phyloP scores from a whole-genome alignment of 2,329 filamentous ascomycete genomes.

The Alternaria arbusti region DNA sequence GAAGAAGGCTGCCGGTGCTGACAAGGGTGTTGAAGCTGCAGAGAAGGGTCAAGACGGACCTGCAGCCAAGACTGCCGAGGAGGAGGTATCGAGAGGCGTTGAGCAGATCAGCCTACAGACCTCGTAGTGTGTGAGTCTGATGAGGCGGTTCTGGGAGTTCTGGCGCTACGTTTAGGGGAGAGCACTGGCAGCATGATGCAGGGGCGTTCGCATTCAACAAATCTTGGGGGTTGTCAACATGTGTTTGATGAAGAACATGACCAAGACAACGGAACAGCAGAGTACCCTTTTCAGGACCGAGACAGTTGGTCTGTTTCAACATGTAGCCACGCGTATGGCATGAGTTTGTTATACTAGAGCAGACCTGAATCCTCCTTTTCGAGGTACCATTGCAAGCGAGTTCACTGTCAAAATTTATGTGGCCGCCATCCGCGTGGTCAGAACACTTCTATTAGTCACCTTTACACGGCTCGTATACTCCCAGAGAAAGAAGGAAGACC shows the following conservation, averaged over 20 bases:
- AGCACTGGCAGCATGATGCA: neutral
- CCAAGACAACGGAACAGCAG: neutral
- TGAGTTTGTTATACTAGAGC: neutral
- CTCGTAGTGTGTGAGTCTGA: conserved; percentile 30
- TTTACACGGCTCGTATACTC: neutral
- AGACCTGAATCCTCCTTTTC: neutral
- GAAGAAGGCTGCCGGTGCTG: conserved; percentile 64
- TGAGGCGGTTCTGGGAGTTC: neutral
- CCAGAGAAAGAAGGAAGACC: neutral
- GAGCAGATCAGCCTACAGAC: conserved; percentile 55
- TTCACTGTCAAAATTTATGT: neutral
- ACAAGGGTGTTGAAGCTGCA: conserved; percentile 80
- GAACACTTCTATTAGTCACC: neutral
- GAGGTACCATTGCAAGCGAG: neutral
- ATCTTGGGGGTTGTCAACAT: neutral
- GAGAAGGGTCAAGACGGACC: conserved; percentile 70
- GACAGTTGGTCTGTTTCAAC: neutral
- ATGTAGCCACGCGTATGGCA: conserved; percentile 8
- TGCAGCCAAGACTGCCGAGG: conserved; percentile 48
- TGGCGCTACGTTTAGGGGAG: conserved; percentile 6
- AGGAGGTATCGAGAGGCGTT: conserved; percentile 54
- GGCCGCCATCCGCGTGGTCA: neutral
- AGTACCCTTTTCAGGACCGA: neutral
- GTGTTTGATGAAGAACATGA: neutral
- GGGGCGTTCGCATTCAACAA: conserved; percentile 6